Evolutionary conservation across 169 alveolate genomes (phyloP).

Genomic region (Cryptosporidium parvum): DNA sequence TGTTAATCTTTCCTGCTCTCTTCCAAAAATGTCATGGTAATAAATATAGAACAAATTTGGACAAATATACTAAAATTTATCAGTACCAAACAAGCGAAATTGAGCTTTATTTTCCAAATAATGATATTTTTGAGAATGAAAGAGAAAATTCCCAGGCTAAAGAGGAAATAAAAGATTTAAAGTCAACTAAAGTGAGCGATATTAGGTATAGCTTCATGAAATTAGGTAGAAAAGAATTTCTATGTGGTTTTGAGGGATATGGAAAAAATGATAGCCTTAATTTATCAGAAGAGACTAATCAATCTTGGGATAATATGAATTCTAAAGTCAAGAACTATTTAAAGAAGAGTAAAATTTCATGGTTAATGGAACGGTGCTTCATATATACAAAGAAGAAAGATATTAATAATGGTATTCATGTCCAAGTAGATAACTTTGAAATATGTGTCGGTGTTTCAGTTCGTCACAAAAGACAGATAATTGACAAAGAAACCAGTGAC

Average conservation of each 20-base stretch:
- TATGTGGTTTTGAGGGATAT: background rate
- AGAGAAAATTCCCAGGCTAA: background rate
- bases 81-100: slow-evolving; percentile 46
- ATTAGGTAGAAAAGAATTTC: slow-evolving; percentile 15
- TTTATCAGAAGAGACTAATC: background rate
- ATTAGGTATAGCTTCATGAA: slow-evolving; percentile 4
- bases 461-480: slow-evolving; percentile 13
- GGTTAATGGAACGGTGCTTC: slow-evolving; percentile 60
- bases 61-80: slow-evolving; percentile 19
- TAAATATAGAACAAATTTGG: slow-evolving; percentile 57
- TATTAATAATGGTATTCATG: slow-evolving; percentile 9
- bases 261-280: background rate
- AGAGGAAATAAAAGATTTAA: background rate
- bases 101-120: slow-evolving; percentile 37
- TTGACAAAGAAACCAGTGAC: slow-evolving; percentile 20
- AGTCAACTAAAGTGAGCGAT: background rate
- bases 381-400: slow-evolving; percentile 26
- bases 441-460: slow-evolving; percentile 51
- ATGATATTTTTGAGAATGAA: background rate
- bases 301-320: slow-evolving; percentile 36
- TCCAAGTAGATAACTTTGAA: slow-evolving; percentile 42
- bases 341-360: slow-evolving; percentile 39
- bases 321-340: slow-evolving; percentile 6
- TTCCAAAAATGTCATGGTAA: slow-evolving; percentile 19
- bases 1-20: background rate